Evolutionary conservation across 805 yeast genomes (phyloP).

Genomic region (Starmera quercuum): DNA sequence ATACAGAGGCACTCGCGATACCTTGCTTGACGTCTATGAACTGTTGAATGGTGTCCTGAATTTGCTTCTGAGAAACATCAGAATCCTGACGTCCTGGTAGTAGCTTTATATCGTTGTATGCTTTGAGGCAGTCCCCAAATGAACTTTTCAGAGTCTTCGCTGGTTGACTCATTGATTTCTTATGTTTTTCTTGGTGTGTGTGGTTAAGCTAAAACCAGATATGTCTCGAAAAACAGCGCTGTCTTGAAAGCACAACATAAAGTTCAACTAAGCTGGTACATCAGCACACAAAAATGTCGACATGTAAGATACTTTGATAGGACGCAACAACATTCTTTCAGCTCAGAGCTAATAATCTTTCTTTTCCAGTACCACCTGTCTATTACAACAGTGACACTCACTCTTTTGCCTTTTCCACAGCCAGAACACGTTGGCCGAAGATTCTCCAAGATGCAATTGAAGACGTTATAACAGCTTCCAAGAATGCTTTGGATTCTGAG

Average conservation of each 20-base stretch:
- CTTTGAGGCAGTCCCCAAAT: conserved; percentile 1
- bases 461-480: conserved; percentile 42
- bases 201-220: too few species aligned
- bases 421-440: conserved; percentile 79
- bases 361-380: conserved; percentile 20
- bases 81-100: conserved; percentile 33
- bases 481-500: conserved; percentile 18
- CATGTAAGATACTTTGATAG: too few species aligned
- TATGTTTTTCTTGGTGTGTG: too few species aligned
- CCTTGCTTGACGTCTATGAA: conserved; percentile 36
- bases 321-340: too few species aligned
- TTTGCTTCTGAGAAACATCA: conserved; percentile 28
- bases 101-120: conserved; percentile 3
- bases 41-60: conserved; percentile 30
- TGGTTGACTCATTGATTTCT: not conserved
- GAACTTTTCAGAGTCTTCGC: conserved; percentile 2
- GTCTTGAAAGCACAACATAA: too few species aligned
- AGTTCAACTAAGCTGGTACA: too few species aligned
- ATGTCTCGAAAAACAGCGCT: too few species aligned
- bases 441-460: conserved; percentile 61
- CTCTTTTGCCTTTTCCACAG: conserved; percentile 81
- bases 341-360: too few species aligned
- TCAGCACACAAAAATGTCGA: too few species aligned
- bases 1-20: conserved; percentile 45
- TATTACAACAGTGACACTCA: conserved; percentile 61